These are phyloP conservation scores for Chaetoscypha palmicola DNA, from an alignment of 2,329 filamentous ascomycete species.

Conservation along the genomic window DNA sequence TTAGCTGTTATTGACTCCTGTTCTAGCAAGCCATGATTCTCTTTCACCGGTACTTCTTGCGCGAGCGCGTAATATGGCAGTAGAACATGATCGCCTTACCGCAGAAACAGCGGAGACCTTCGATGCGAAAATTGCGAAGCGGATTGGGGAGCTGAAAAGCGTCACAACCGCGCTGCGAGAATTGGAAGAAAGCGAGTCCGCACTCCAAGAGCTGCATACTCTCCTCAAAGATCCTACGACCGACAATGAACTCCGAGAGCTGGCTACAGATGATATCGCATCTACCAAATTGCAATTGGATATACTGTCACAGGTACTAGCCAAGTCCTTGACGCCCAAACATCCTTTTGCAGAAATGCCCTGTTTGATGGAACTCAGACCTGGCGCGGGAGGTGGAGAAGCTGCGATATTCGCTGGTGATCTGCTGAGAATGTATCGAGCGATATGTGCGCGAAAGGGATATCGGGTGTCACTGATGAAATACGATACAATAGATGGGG, in stretches of 20 bases:
- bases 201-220: conserved; percentile 46
- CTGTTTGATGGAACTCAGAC: conserved; percentile 85
- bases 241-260: conserved; percentile 64
- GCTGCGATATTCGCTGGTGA: conserved; percentile 85
- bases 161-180: conserved; percentile 51
- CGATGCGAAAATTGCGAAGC: conserved; percentile 50
- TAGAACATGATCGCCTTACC: conserved; percentile 51
- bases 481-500: conserved; percentile 68
- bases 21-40: conserved; percentile 26
- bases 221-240: conserved; percentile 39
- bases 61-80: conserved; percentile 50
- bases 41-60: conserved; percentile 49
- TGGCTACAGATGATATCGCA: conserved; percentile 78
- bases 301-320: conserved; percentile 59
- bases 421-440: conserved; percentile 82
- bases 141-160: conserved; percentile 52
- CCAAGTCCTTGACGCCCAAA: conserved; percentile 71
- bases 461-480: conserved; percentile 66
- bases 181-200: conserved; percentile 48
- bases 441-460: conserved; percentile 64
- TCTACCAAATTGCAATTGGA: conserved; percentile 56
- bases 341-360: conserved; percentile 88
- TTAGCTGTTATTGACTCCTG: conserved; percentile 13
- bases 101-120: conserved; percentile 46
- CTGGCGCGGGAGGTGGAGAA: conserved; percentile 86